Percentiles rank a stretch among this genome's conserved stretches.
Evolutionary conservation across 2,329 filamentous ascomycete genomes (phyloP).

Genomic region (Penicillium sp.): DNA sequence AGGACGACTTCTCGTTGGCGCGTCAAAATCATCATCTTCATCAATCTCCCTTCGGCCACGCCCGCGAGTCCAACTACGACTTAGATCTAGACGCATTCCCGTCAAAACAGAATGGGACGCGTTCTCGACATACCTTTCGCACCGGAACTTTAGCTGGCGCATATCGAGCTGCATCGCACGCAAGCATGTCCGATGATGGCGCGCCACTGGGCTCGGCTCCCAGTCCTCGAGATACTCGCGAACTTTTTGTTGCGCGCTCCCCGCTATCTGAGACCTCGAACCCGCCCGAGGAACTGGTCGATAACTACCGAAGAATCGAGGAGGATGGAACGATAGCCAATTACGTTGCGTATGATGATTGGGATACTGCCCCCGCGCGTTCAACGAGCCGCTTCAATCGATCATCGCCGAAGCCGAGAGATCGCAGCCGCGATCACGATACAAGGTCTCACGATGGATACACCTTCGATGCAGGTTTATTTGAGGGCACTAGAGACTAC

Average conservation of each 20-base stretch:
- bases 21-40: slow-evolving; percentile 32
- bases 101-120: slow-evolving; percentile 26
- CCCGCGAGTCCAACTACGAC: slow-evolving; percentile 22
- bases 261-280: slow-evolving; percentile 33
- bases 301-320: slow-evolving; percentile 39
- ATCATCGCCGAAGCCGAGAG: slow-evolving; percentile 23
- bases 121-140: slow-evolving; percentile 32
- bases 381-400: slow-evolving; percentile 19
- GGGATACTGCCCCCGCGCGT: slow-evolving; percentile 14
- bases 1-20: slow-evolving; percentile 25
- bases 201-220: slow-evolving; percentile 19
- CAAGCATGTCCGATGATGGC: slow-evolving; percentile 25
- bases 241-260: slow-evolving; percentile 24
- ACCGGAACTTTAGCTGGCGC: slow-evolving; percentile 39
- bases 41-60: slow-evolving; percentile 32
- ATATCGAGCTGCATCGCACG: slow-evolving; percentile 34
- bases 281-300: slow-evolving; percentile 36
- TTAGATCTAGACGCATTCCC: slow-evolving; percentile 28
- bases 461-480: slow-evolving; percentile 30
- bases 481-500: slow-evolving; percentile 32
- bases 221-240: slow-evolving; percentile 30
- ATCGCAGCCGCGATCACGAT: slow-evolving; percentile 15
- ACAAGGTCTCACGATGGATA: slow-evolving; percentile 15
- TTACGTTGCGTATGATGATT: slow-evolving; percentile 32
- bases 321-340: slow-evolving; percentile 36